phyloP scores from a whole-genome alignment of 331 rosid genomes.

The Arachis monticola region DNA sequence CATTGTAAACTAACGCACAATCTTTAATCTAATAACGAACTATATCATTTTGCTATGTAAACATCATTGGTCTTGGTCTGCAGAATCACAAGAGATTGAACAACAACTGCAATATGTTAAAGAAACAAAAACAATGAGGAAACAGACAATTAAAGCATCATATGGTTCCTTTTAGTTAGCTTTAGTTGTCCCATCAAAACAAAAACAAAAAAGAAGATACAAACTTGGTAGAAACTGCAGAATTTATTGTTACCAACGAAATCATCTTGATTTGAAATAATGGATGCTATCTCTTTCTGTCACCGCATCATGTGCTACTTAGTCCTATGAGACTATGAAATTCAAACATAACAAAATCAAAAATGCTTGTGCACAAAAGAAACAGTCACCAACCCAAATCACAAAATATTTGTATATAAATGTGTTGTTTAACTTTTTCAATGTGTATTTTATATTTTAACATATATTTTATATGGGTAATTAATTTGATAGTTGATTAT shows the following conservation, averaged over 20 bases:
- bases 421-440: no score
- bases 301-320: no score
- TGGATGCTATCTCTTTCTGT: no score
- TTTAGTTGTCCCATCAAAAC: background rate
- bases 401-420: no score
- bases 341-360: no score
- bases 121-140: background rate
- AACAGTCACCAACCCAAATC: no score
- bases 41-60: conserved; percentile 27
- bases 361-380: no score
- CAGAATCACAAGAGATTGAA: conserved; percentile 19
- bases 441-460: no score
- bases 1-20: conserved; percentile 46
- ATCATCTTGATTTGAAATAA: no score
- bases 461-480: no score
- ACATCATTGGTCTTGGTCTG: conserved; percentile 33
- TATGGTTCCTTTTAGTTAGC: background rate
- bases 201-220: background rate
- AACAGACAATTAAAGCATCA: conserved; percentile 6
- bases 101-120: background rate
- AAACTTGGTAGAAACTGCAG: conserved; percentile 21
- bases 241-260: background rate
- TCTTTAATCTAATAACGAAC: conserved; percentile 42
- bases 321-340: no score
- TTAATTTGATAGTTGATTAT: no score